Evolutionary conservation across 768 basidiomycete species (phyloP).

Genomic region (Rhizopogon vesiculosus): DNA sequence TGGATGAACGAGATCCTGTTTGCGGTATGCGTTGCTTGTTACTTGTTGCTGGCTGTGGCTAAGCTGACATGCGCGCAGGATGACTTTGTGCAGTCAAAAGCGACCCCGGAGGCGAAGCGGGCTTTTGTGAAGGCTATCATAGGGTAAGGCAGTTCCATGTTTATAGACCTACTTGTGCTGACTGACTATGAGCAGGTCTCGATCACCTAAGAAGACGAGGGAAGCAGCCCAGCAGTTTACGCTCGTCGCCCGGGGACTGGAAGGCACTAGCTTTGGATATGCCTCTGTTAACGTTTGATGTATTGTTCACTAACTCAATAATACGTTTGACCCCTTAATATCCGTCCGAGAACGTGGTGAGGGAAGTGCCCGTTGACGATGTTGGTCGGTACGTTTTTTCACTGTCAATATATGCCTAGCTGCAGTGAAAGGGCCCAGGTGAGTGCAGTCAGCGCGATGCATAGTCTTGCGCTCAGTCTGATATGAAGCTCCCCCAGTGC

Average conservation of each 20-base stretch:
- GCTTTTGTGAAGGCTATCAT: constrained; percentile 69
- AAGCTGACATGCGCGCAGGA: constrained; percentile 38
- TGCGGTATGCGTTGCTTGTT: constrained; percentile 37
- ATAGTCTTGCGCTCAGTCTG: not conserved
- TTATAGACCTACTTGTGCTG: not conserved
- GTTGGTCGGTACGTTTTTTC: constrained; percentile 1
- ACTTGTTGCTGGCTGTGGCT: constrained; percentile 2
- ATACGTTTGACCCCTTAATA: not conserved
- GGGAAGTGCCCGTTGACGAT: not conserved
- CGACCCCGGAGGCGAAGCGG: constrained; percentile 72
- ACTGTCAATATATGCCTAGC: not conserved
- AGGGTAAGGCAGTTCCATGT: constrained; percentile 37
- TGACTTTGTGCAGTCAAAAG: constrained; percentile 70
- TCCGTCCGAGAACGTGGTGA: too few species aligned
- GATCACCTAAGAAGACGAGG: constrained; percentile 69
- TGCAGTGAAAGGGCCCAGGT: too few species aligned
- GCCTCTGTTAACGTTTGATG: constrained; percentile 56
- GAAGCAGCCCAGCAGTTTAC: constrained; percentile 89
- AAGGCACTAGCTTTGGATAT: constrained; percentile 85
- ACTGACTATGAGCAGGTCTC: constrained; percentile 41
- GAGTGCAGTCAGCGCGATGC: too few species aligned
- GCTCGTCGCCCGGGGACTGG: constrained; percentile 75
- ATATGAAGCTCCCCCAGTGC: not conserved
- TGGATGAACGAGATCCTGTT: constrained; percentile 78
- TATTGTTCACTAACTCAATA: not conserved